A percentile compares a stretch with the other conserved stretches of the same genome.
Conservation (phyloP, 1,139 yeast genomes). For the Kodamaea alishanica region DNA sequence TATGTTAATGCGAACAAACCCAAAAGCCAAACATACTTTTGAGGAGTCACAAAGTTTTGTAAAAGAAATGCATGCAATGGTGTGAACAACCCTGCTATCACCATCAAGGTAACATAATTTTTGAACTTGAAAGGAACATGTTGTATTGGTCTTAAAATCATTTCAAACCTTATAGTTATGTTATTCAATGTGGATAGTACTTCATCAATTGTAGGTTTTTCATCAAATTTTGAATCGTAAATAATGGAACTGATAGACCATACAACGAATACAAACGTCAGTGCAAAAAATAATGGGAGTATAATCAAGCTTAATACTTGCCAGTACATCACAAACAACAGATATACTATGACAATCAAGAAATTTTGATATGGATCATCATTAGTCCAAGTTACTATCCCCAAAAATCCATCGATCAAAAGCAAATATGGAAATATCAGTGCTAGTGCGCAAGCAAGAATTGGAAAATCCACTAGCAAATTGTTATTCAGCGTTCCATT, state of each 20-base stretch:
- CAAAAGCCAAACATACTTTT: slow-evolving; percentile 31
- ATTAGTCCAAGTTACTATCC: slow-evolving; percentile 54
- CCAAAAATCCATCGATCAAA: slow-evolving; percentile 42
- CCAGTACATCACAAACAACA: slow-evolving; percentile 48
- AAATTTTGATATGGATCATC: slow-evolving; percentile 49
- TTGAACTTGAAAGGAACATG: slow-evolving; percentile 25
- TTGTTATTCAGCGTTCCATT: slow-evolving; percentile 26
- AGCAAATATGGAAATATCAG: slow-evolving; percentile 48
- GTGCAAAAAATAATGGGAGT: slow-evolving; percentile 37
- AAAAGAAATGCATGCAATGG: slow-evolving; percentile 46
- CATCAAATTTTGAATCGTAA: slow-evolving; percentile 41
- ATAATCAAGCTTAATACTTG: slow-evolving; percentile 28
- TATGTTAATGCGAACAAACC: slow-evolving; percentile 45
- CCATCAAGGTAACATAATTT: slow-evolving; percentile 30
- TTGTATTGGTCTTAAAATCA: slow-evolving; percentile 41
- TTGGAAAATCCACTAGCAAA: slow-evolving; percentile 42
- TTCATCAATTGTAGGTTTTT: slow-evolving; percentile 57
- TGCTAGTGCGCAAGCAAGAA: slow-evolving; percentile 44
- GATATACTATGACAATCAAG: slow-evolving; percentile 38
- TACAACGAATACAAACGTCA: slow-evolving; percentile 36
- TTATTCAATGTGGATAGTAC: slow-evolving; percentile 51
- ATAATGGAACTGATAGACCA: slow-evolving; percentile 47
- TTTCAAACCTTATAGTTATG: slow-evolving; percentile 43
- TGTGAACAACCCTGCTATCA: slow-evolving; percentile 36
- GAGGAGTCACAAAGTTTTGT: slow-evolving; percentile 34